Percentiles rank a stretch among this genome's conserved stretches.
phyloP scores from a whole-genome alignment of 306 rosid genomes.

The Alnus rubra region DNA sequence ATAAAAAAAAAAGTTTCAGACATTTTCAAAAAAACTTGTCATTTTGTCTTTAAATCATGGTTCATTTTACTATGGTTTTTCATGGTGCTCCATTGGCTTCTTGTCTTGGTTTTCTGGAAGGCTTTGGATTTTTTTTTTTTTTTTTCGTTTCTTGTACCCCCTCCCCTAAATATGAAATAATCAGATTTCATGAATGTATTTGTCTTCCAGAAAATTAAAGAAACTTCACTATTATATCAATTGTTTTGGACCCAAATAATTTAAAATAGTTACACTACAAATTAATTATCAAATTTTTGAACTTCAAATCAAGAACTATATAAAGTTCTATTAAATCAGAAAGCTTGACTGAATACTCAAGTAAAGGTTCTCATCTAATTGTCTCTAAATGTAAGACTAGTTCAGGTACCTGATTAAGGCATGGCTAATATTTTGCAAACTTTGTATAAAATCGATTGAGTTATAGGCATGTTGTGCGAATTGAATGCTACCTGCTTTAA shows the following conservation, averaged over 20 bases:
- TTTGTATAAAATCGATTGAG: neutral
- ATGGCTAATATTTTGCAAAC: neutral
- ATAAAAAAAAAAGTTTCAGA: no score
- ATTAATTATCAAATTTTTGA: neutral
- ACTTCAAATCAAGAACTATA: neutral
- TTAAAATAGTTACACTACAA: neutral
- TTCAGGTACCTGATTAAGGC: neutral
- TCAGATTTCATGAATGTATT: no score
- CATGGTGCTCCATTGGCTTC: neutral
- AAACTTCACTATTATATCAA: neutral
- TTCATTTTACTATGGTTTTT: neutral
- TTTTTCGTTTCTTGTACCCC: neutral
- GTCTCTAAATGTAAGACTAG: neutral
- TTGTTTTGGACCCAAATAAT: neutral
- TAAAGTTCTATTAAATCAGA: neutral
- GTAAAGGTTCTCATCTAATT: neutral
- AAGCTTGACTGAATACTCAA: neutral
- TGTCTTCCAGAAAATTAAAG: no score
- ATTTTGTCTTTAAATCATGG: neutral
- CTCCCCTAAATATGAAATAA: neutral
- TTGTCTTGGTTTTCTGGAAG: neutral
- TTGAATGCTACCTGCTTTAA: conserved; percentile 1
- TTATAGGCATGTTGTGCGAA: neutral
- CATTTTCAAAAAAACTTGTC: no score
- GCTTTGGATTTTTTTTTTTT: neutral